Evolutionary conservation across 2,329 filamentous ascomycete species (phyloP), one percentile per base, ranked within the genome.

Genomic region (Pseudofabraea citricarpa): DNA sequence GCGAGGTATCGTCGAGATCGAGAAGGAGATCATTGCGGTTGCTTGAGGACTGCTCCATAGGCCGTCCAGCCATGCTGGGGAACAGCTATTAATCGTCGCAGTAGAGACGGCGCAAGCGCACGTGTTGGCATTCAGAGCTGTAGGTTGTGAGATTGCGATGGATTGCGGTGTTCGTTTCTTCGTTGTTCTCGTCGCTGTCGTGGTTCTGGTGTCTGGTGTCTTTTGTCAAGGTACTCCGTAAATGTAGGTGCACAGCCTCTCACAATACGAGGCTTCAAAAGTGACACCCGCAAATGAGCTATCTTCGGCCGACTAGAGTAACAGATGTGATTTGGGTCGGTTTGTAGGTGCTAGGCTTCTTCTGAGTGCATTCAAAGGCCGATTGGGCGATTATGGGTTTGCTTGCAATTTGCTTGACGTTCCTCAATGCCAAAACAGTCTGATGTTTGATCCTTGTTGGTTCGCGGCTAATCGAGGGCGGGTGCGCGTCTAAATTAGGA

Each of bases 1-100:
- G 81, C 54, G 83, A 79, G 45, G 83, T 75, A 59, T 85, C 81
- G 57, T 87, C 81, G 52, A 88, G 73, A 64, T 90, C 86, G 62
- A 90, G 80, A 45, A 90, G 74, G 48, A 89, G 75, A 61, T 83
- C 75, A 60, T 79, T 53, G 43, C 58, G 52, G 44, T 59, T 53
- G 47, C 48, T 63, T 68, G 71, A 69, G 55, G 72, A 64, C 56
- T 66, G 72, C 61, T 71, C 72, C 51, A 69, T 70, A 60, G 71
- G 71, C 61, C 71, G 72, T 69, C 77, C 78, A 68, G 79, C 73
- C 80, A 84, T 84, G 67, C 70, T 70, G 69, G 56, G 51, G 45
- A 43, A 48, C 48, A 59, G 54, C 51, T 54, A 40, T 33, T 38
- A 40, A 41, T 50, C 41, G 53, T 55, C 53, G 54, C 56, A 56